phyloP scores from a whole-genome alignment of 176 grass and related monocot species.

The Hordeum vulgare region MorexV3_pseudomolecules_assembly NC_058521.1:65232500-65232999 shows the following conservation, averaged over 20 bases:
- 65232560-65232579: constrained; percentile 24
- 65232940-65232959: constrained; percentile 37
- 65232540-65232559: constrained; percentile 47
- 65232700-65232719: constrained; percentile 49
- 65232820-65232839: constrained; percentile 24
- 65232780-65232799: too few relatives aligned
- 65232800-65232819: too few relatives aligned
- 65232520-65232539: constrained; percentile 50
- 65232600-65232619: constrained; percentile 33
- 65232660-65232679: constrained; percentile 28
- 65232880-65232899: constrained; percentile 50
- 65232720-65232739: too few relatives aligned
- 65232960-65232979: constrained; percentile 25
- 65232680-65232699: neutral
- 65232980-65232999: constrained; percentile 35
- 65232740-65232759: too few relatives aligned
- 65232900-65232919: constrained; percentile 64
- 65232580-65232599: neutral
- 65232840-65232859: constrained; percentile 48
- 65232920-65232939: constrained; percentile 50
- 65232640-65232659: neutral
- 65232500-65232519: constrained; percentile 47
- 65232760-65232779: too few relatives aligned
- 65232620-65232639: constrained; percentile 20
- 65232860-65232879: constrained; percentile 49